phyloP scores from a whole-genome alignment of 2,329 filamentous ascomycete species.

The Trichophyton benhamiae region DNA sequence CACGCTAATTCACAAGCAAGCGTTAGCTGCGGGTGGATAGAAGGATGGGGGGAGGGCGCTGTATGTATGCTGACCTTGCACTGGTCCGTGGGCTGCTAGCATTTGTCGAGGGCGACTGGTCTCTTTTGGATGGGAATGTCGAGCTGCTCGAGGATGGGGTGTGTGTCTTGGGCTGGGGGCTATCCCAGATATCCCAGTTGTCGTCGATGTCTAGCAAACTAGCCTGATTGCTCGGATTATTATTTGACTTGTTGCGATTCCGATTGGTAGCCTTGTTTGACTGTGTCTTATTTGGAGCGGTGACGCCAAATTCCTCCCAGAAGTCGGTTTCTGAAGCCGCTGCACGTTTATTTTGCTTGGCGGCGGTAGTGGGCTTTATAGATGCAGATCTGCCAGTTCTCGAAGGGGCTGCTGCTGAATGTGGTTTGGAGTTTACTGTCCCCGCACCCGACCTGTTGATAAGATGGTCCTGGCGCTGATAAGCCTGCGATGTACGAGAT shows the following conservation, averaged over 20 bases:
- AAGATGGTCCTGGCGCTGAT: slow-evolving; percentile 14
- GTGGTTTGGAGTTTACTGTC: slow-evolving; percentile 23
- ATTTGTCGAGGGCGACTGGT: slow-evolving; percentile 34
- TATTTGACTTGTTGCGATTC: slow-evolving; percentile 23
- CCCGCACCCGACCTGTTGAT: slow-evolving; percentile 22
- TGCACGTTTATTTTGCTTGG: slow-evolving; percentile 30
- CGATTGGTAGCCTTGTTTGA: slow-evolving; percentile 23
- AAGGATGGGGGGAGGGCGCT: slow-evolving; percentile 1
- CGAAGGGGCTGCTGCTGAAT: slow-evolving; percentile 18
- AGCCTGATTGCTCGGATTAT: slow-evolving; percentile 16
- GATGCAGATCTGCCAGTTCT: slow-evolving; percentile 17
- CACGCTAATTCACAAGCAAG: slow-evolving; percentile 21
- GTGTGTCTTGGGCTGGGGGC: slow-evolving; percentile 32
- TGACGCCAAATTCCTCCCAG: slow-evolving; percentile 41
- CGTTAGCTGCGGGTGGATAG: slow-evolving; percentile 10
- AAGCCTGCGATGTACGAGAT: slow-evolving; percentile 24
- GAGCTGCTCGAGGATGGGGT: slow-evolving; percentile 38
- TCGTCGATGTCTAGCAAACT: slow-evolving; percentile 36
- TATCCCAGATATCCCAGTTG: slow-evolving; percentile 46
- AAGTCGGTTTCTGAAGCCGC: slow-evolving; percentile 35
- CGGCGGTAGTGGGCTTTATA: slow-evolving; percentile 22
- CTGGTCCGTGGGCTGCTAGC: slow-evolving; percentile 42
- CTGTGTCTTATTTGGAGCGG: slow-evolving; percentile 17
- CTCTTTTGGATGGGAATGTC: slow-evolving; percentile 38
- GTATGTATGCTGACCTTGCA: slow-evolving; percentile 35